Percentiles rank a stretch among this genome's conserved stretches.
Conservation (phyloP, 805 yeast genomes). For the Wickerhamiella spandovensis region DNA sequence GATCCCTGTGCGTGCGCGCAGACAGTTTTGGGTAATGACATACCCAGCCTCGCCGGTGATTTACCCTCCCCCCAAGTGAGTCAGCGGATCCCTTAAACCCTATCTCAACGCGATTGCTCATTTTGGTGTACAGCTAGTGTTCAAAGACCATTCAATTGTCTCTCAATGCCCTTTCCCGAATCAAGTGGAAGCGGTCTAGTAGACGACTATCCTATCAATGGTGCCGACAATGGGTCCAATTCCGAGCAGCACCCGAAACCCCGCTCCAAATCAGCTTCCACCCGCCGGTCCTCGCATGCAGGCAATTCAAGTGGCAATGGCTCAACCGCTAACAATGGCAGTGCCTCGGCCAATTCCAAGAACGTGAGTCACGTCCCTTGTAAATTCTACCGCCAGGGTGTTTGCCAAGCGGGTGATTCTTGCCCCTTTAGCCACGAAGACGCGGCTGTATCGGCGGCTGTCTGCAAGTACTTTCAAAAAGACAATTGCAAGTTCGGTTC, state of each 20-base stretch:
- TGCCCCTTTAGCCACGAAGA: conserved; percentile 81
- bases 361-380: conserved; percentile 92
- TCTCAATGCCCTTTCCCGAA: not conserved
- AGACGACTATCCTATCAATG: not conserved
- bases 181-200: not conserved
- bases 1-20: not conserved
- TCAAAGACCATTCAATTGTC: not conserved
- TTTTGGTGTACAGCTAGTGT: not conserved
- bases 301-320: not conserved
- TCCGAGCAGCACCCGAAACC: not conserved
- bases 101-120: not conserved
- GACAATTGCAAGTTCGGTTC: conserved; percentile 95
- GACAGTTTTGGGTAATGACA: not conserved
- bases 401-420: conserved; percentile 85
- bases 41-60: not conserved
- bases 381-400: conserved; percentile 81
- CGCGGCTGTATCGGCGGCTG: conserved; percentile 31
- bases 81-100: not conserved
- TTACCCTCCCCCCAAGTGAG: not conserved
- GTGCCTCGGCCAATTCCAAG: conserved; percentile 16
- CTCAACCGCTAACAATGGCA: not conserved
- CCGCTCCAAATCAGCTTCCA: not conserved
- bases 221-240: not conserved
- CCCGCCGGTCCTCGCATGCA: not conserved
- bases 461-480: conserved; percentile 87